Evolutionary conservation across 441 rosid species (phyloP), one percentile per base, ranked within the genome.

Genomic region (Aleurites moluccanus): DNA sequence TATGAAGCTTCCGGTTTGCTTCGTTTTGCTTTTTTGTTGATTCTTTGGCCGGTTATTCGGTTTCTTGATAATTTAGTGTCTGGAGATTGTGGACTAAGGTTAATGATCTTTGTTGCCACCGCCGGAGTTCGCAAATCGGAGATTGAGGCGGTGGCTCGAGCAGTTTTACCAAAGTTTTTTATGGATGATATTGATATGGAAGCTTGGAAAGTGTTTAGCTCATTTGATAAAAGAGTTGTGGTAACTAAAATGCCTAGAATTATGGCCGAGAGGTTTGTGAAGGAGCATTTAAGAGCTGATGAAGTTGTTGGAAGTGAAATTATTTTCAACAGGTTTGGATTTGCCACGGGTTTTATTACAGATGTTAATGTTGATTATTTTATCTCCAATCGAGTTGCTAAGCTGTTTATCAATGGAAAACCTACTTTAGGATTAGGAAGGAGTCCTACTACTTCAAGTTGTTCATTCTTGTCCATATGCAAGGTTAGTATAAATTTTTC

Each of bases 111-210:
- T 45, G 89, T 85, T 10, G 82, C 97, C 35, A 88, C 91, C 6
- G 85, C 70, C 0, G 97, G 97, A 8, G 75, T 92, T 4, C 80
- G 74, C 0, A 83, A 65, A 70, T 75, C 89, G 5, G 98, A 91
- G 86, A 88, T 94, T 13, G 86, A 88, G 72, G 85, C 93, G 1
- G 92, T 94, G 59, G 90, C 98, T n/a, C 82, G 98, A 77, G 98
- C 97, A 0, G 97, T 94, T 45, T 69, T 94, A 82, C 97, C 98
- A 0, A 92, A 92, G 78, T 94, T 94, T 62, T 92, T 78, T 76
- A 86, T 86, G 93, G 96, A 90, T 66, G 93, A 89, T 77, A 25
- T 92, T 63, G 83, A 88, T 64, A 77, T 83, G 83, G 87, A 88
- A 47, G 90, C 92, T 2, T 94, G 98, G 97, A 86, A 75, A 73